phyloP scores from a whole-genome alignment of 306 rosid species.

The Vigna mungo region DNA sequence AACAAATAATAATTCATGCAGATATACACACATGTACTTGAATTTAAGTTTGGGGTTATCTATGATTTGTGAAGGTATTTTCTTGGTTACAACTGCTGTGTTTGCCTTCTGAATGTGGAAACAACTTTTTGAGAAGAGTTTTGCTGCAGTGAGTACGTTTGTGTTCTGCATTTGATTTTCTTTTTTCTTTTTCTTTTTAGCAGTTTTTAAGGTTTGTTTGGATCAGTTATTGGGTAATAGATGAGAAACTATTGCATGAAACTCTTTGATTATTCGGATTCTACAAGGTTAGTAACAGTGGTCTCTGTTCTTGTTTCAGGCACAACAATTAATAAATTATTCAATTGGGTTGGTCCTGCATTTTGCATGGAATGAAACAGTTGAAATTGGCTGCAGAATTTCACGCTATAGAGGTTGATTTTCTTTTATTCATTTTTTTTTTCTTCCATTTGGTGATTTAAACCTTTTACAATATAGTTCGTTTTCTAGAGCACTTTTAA shows the following conservation, averaged over 20 bases:
- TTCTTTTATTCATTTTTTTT: not conserved
- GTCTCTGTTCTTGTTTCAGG: slow-evolving; percentile 54
- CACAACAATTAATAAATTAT: slow-evolving; percentile 26
- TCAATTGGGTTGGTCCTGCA: slow-evolving; percentile 46
- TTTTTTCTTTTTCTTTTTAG: not conserved
- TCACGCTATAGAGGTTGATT: slow-evolving; percentile 61
- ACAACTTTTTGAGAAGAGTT: slow-evolving; percentile 27
- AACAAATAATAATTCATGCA: not conserved
- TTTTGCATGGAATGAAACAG: slow-evolving; percentile 61
- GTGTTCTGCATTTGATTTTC: slow-evolving; percentile 38
- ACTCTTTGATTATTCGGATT: slow-evolving; percentile 40
- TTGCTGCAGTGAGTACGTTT: slow-evolving; percentile 52
- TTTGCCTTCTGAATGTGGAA: slow-evolving; percentile 44
- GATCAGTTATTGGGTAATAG: slow-evolving; percentile 34
- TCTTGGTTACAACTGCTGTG: slow-evolving; percentile 48
- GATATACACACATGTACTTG: slow-evolving; percentile 41
- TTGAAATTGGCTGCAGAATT: slow-evolving; percentile 55
- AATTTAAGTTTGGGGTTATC: slow-evolving; percentile 37
- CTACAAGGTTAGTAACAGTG: slow-evolving; percentile 40
- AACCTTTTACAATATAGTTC: slow-evolving; percentile 22
- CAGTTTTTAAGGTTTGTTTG: slow-evolving; percentile 38
- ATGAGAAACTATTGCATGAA: slow-evolving; percentile 34
- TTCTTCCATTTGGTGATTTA: not conserved
- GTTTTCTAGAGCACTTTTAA: not conserved
- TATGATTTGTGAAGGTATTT: slow-evolving; percentile 41